Evolutionary conservation across 192 early-diverging fungal species (phyloP).

Genomic region (Coemansia sp.): DNA sequence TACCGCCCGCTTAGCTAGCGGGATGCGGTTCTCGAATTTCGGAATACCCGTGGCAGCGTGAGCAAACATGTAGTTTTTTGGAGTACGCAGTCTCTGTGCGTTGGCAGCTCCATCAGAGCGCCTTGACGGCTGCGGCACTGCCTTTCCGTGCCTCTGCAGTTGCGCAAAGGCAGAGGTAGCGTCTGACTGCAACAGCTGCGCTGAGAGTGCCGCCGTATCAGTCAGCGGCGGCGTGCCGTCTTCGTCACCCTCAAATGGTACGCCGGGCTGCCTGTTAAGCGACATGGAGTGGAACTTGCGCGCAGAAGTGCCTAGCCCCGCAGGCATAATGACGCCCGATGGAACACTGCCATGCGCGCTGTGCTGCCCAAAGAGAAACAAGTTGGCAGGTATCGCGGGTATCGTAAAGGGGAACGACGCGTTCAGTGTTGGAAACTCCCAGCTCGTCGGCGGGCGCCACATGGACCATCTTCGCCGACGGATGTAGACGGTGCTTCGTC

Average conservation of each 20-base stretch:
- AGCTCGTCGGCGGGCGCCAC: conserved; percentile 26
- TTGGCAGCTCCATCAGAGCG: conserved; percentile 29
- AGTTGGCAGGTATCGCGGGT: conserved; percentile 38
- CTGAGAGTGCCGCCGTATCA: conserved; percentile 31
- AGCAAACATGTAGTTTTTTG: conserved; percentile 63
- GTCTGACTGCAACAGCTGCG: conserved; percentile 22
- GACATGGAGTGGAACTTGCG: conserved; percentile 57
- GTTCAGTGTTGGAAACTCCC: conserved; percentile 58
- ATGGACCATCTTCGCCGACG: conserved; percentile 34
- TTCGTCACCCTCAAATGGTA: conserved; percentile 32
- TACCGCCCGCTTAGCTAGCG: conserved; percentile 23
- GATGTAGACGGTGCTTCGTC: neutral
- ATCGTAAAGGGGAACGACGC: conserved; percentile 57
- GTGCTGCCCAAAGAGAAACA: conserved; percentile 37
- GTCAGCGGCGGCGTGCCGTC: conserved; percentile 12
- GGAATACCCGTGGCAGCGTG: conserved; percentile 67
- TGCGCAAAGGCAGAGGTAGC: conserved; percentile 16
- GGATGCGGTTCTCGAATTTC: conserved; percentile 48
- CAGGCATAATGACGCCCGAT: conserved; percentile 49
- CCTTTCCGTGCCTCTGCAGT: conserved; percentile 15
- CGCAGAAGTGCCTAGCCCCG: conserved; percentile 51
- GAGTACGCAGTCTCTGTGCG: conserved; percentile 12
- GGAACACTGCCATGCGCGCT: conserved; percentile 29
- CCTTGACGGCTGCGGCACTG: conserved; percentile 15
- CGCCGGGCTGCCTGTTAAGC: conserved; percentile 48